Evolutionary conservation across 1,284 basidiomycete genomes (phyloP).

Genomic region (Boletellus deceptivus): DNA sequence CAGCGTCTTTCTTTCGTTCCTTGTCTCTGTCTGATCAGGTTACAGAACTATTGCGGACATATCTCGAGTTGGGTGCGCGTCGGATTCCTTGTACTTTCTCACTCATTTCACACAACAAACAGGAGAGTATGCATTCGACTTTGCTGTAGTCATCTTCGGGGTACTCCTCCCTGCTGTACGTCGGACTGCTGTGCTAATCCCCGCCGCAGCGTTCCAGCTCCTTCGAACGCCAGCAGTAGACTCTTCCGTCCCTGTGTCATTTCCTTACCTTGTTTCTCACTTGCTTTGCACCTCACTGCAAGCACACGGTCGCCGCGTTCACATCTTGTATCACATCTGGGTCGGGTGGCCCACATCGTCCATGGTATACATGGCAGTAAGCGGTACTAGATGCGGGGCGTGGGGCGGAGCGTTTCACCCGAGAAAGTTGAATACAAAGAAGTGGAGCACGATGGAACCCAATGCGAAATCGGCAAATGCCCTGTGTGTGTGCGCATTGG

Average conservation of each 20-base stretch:
- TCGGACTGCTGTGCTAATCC: slow-evolving; percentile 4
- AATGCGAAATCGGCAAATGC: slow-evolving; percentile 96
- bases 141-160: slow-evolving; percentile 76
- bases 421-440: slow-evolving; percentile 98
- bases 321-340: slow-evolving; percentile 16
- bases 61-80: slow-evolving; percentile 71
- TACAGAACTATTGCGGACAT: slow-evolving; percentile 66
- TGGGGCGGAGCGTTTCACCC: slow-evolving; percentile 44
- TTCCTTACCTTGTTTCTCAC: neutral
- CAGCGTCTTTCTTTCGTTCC: slow-evolving; percentile 12
- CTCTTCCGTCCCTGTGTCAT: neutral
- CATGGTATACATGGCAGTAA: neutral
- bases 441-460: slow-evolving; percentile 93
- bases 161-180: slow-evolving; percentile 42
- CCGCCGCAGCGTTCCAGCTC: slow-evolving; percentile 60
- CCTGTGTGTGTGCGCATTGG: slow-evolving; percentile 42
- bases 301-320: neutral
- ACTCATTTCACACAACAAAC: slow-evolving; percentile 1
- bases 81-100: neutral
- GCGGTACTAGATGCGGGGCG: neutral
- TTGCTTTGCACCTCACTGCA: neutral
- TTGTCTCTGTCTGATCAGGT: neutral
- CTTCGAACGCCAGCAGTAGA: slow-evolving; percentile 54
- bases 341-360: neutral
- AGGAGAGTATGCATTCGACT: slow-evolving; percentile 80